phyloP scores from a whole-genome alignment of 352 stramenopile genomes.

The Globisporangium radiosum region DNA sequence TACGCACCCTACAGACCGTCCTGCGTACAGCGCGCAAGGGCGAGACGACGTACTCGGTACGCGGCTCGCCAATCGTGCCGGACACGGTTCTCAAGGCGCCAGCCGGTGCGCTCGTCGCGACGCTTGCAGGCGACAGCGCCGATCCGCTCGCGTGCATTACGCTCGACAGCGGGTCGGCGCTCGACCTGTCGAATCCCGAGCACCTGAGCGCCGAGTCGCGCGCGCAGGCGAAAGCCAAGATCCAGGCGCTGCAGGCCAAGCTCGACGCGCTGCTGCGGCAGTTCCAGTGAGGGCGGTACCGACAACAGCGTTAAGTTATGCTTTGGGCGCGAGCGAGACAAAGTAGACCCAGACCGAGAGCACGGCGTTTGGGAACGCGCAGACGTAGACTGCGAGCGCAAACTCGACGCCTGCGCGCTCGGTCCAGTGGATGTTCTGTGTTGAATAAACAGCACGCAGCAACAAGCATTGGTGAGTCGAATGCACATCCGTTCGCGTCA shows the following conservation, averaged over 20 bases:
- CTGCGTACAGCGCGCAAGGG: conserved; percentile 66
- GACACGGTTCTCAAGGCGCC: conserved; percentile 51
- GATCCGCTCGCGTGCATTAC: conserved; percentile 46
- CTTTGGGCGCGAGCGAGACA: conserved; percentile 43
- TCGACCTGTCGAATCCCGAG: conserved; percentile 62
- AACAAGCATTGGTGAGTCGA: background rate
- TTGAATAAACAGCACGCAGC: background rate
- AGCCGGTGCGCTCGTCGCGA: conserved; percentile 46
- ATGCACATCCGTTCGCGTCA: too few species aligned
- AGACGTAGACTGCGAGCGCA: conserved; percentile 80
- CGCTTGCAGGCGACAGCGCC: conserved; percentile 33
- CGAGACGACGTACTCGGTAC: conserved; percentile 63
- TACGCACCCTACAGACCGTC: conserved; percentile 22
- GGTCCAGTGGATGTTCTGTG: conserved; percentile 85
- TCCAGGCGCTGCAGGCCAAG: conserved; percentile 66
- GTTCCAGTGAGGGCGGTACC: conserved; percentile 26
- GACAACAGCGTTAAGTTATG: conserved; percentile 5
- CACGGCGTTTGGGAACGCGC: conserved; percentile 81
- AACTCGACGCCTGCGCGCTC: conserved; percentile 86
- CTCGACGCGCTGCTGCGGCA: conserved; percentile 54
- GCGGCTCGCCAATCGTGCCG: conserved; percentile 60
- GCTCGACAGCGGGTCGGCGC: conserved; percentile 50
- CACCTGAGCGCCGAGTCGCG: conserved; percentile 49
- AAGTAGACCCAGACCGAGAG: conserved; percentile 93
- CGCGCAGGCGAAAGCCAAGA: conserved; percentile 48